Base-by-base conservation (phyloP, 1,139 yeast species). In the Kodamaea plutei region DNA sequence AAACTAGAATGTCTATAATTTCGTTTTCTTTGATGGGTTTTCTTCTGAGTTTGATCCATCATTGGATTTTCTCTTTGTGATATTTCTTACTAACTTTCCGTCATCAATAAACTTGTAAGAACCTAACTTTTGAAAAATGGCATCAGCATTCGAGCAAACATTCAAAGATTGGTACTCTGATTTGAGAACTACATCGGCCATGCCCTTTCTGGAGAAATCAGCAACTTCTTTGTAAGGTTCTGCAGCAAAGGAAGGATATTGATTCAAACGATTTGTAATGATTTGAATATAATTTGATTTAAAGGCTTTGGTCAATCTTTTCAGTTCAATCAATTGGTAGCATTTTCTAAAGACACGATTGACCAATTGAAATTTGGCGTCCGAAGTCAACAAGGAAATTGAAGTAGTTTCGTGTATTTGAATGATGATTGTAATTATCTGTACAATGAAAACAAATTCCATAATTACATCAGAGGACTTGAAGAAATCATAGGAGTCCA, bases 401-500 rank as follows among this genome's bases (percentile, higher is more conserved):
- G 69, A 53, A 26, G 55, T 54, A 5, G 56, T 41, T 14, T 48
- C 38, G 38, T 68, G 56, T 20, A 72, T 56, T 15, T 57, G 44
- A 1, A 59, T 48, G 5, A 76, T 32, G 2, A 73, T 62, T 0
- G 78, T 61, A 5, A 77, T 46, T 3, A 74, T 60, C 44, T 79
- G 83, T 5, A 79, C 38, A 9, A 81, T 37, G 18, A 80, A 56
- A 2, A 69, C 56, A 18, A 76, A 54, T 48, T 82, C 89, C 18
- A 79, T 67, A 11, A 72, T 56, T 2, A 79, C 64, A 28, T 77
- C 84, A 9, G 78, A 76, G 25, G 75, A 65, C 6, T 43, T 49
- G 46, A 72, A 81, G 38, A 80, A 69, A 45, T 82, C 89, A 53
- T 76, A 82, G 1, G 79, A 64, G 15, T 77, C 83, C 20, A 62